Evolutionary conservation across 768 basidiomycete genomes (phyloP).

Genomic region (Hebeloma cylindrosporum): DNA sequence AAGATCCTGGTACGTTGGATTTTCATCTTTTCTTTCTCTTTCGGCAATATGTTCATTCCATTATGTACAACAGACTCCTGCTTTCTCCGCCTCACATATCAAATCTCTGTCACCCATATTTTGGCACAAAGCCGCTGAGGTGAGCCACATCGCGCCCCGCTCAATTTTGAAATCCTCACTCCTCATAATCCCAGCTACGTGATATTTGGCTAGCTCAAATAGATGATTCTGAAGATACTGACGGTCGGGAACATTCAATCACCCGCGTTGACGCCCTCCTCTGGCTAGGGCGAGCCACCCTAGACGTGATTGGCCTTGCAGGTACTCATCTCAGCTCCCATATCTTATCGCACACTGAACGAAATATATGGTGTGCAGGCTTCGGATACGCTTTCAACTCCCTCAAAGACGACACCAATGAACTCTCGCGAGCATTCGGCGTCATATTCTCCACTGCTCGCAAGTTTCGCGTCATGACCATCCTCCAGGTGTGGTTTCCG

Average conservation of each 20-base stretch:
- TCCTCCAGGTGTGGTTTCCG: conserved; percentile 60
- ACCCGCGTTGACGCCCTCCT: conserved; percentile 54
- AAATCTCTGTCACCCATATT: conserved; percentile 57
- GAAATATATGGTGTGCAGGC: conserved; percentile 15
- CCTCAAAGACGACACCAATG: conserved; percentile 39
- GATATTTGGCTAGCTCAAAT: conserved; percentile 43
- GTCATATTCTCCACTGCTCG: conserved; percentile 54
- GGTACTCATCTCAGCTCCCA: conserved; percentile 40
- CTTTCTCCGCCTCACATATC: conserved; percentile 58
- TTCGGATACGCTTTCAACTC: conserved; percentile 31
- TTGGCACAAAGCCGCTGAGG: conserved; percentile 50
- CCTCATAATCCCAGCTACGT: conserved; percentile 38
- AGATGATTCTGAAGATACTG: conserved; percentile 14
- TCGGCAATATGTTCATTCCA: not conserved
- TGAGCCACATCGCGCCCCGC: conserved; percentile 14
- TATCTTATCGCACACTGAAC: not conserved
- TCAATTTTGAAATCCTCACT: not conserved
- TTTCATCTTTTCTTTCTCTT: conserved; percentile 12
- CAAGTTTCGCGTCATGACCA: conserved; percentile 50
- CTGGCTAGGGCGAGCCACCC: conserved; percentile 65
- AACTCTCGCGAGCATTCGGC: conserved; percentile 55
- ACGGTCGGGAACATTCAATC: conserved; percentile 15
- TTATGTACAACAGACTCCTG: conserved; percentile 48
- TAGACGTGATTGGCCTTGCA: conserved; percentile 76
- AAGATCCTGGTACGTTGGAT: conserved; percentile 41